Base-by-base conservation (phyloP, 768 basidiomycete species). In the Pleurotus tuoliensis region DNA sequence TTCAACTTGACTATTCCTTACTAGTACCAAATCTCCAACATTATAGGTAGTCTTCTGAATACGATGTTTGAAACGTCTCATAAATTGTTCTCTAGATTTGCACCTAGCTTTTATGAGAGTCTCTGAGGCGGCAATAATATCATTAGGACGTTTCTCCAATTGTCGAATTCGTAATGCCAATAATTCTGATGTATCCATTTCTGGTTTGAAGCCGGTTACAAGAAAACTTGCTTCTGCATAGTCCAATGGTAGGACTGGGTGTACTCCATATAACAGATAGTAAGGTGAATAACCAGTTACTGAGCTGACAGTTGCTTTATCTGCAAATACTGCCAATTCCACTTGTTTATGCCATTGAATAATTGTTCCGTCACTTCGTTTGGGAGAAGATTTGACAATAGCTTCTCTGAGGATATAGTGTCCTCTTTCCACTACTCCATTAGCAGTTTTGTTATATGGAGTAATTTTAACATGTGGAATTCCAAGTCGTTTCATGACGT, bases 371-470 rank as follows among this genome's bases (percentile, higher is more conserved):
- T 47, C 46, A 18, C 2, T 2, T 25, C 46, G 12, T 13, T 47
- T 47, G 2, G 15, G 15, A 1, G n/a, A 47, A 16, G 46, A 47
- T 47, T 25, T 18, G 0, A 73, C 51, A 5, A 73, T 40, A 0
- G 67, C 68, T 56, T 74, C 70, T 13, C 73, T 40, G 5, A 74
- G 57, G 1, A 49, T 65, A 15, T 56, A 66, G 30, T 75, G 73
- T 11, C 67, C 62, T 12, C 66, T 50, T 64, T 76, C 72, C 0
- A 75, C 71, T 15, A 74, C 63, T 30, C 74, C 70, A 48, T 73
- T 74, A 2, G 66, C 73, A 45, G 64, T 62, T 1, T 66, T 68
- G 51, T 76, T 75, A 51, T 73, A 74, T 1, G 67, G 59, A 1
- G 66, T 71, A 8, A 75, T 71, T 0, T 57, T 25, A 34, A 73